Evolutionary conservation across 768 basidiomycete genomes (phyloP).

Genomic region (Podaxis sp.): DNA sequence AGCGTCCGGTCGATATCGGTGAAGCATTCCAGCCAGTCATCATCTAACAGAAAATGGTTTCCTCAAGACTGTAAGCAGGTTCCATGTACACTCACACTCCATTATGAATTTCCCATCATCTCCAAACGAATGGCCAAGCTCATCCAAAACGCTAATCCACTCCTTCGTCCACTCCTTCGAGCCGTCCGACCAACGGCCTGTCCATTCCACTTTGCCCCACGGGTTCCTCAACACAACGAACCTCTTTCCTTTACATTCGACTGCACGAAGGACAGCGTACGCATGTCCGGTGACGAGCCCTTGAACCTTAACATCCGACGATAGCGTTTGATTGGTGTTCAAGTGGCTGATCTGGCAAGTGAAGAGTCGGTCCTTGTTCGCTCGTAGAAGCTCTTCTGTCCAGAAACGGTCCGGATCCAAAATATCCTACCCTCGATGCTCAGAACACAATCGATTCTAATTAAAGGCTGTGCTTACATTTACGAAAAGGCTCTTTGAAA

Average conservation of each 20-base stretch:
- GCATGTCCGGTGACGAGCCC: conserved; percentile 40
- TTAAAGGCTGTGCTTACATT: conserved; percentile 15
- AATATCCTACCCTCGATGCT: conserved; percentile 34
- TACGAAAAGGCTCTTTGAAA: conserved; percentile 20
- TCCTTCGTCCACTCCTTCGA: conserved; percentile 44
- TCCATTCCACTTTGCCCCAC: conserved; percentile 44
- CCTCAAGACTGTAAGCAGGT: neutral
- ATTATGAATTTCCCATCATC: conserved; percentile 45
- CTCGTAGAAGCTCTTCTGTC: conserved; percentile 41
- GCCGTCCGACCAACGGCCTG: conserved; percentile 44
- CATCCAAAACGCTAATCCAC: conserved; percentile 34
- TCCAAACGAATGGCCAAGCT: conserved; percentile 37
- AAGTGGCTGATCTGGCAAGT: conserved; percentile 39
- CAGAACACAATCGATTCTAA: neutral
- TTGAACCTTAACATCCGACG: conserved; percentile 22
- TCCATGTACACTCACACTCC: conserved; percentile 27
- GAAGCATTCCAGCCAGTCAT: conserved; percentile 40
- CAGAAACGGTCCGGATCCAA: conserved; percentile 46
- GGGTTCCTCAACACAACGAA: conserved; percentile 46
- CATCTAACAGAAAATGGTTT: conserved; percentile 18
- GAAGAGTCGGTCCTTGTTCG: conserved; percentile 45
- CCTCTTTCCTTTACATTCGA: conserved; percentile 36
- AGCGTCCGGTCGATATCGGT: conserved; percentile 38
- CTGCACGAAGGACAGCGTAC: conserved; percentile 40
- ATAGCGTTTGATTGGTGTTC: conserved; percentile 24